These are phyloP conservation scores for Neonectria ditissima DNA, from an alignment of 2,329 filamentous ascomycete genomes.

Conservation along the genomic window DNA sequence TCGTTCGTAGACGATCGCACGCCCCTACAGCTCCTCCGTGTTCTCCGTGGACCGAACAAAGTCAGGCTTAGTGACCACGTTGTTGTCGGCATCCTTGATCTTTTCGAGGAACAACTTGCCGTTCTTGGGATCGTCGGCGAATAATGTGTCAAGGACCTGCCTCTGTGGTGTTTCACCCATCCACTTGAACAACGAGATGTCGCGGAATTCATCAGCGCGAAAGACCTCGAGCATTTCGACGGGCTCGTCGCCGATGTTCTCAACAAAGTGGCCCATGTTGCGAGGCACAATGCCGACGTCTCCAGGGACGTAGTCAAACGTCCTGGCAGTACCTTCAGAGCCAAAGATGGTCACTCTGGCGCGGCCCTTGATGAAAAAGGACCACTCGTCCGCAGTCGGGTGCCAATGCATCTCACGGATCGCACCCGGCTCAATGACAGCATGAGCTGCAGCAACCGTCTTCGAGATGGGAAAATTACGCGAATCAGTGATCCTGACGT, in stretches of 20 bases:
- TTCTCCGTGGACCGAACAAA: slow-evolving; percentile 23
- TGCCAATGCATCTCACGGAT: slow-evolving; percentile 89
- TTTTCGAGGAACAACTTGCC: slow-evolving; percentile 72
- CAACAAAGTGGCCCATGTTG: slow-evolving; percentile 85
- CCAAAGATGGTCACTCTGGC: slow-evolving; percentile 82
- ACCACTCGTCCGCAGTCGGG: slow-evolving; percentile 83
- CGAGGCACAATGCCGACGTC: slow-evolving; percentile 82
- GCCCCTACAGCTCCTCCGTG: neutral
- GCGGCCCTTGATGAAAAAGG: slow-evolving; percentile 79
- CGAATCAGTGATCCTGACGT: slow-evolving; percentile 81
- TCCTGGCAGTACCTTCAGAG: slow-evolving; percentile 74
- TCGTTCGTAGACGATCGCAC: neutral
- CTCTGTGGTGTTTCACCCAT: slow-evolving; percentile 77
- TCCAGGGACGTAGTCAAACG: slow-evolving; percentile 80
- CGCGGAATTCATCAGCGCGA: slow-evolving; percentile 75
- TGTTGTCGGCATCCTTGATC: slow-evolving; percentile 72
- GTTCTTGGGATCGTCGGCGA: slow-evolving; percentile 69
- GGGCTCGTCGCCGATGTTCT: slow-evolving; percentile 82
- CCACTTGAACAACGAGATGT: slow-evolving; percentile 82
- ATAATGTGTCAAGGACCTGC: slow-evolving; percentile 75
- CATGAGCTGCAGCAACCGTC: slow-evolving; percentile 78
- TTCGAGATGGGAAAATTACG: slow-evolving; percentile 79
- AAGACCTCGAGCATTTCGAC: slow-evolving; percentile 83
- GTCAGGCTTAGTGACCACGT: slow-evolving; percentile 59
- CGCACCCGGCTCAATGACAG: slow-evolving; percentile 77